These are phyloP conservation scores for Cadophora sp. DNA, from an alignment of 2,329 filamentous ascomycete species.

Conservation along the genomic window DNA sequence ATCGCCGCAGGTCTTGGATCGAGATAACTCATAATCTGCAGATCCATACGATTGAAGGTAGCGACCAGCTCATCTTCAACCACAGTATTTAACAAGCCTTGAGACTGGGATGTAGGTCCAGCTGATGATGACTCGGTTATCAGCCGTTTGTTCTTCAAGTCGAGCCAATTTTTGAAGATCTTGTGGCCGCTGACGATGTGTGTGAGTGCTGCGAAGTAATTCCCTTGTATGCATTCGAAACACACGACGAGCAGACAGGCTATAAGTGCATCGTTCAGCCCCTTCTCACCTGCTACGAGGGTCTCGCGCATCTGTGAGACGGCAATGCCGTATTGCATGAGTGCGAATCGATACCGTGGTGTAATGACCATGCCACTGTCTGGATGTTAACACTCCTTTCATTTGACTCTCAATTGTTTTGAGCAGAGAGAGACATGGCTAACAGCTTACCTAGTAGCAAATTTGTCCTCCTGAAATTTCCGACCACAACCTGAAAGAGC, in stretches of 20 bases:
- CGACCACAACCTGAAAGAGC: conserved; percentile 21
- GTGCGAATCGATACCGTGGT: conserved; percentile 17
- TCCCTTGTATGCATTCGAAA: conserved; percentile 27
- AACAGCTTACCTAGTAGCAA: neutral
- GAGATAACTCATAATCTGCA: conserved; percentile 25
- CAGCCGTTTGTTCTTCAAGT: neutral
- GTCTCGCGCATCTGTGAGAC: conserved; percentile 12
- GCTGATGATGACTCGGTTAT: neutral
- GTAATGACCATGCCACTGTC: conserved; percentile 11
- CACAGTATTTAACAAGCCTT: neutral
- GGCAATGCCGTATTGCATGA: conserved; percentile 11
- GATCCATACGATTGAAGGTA: conserved; percentile 23
- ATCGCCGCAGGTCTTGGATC: conserved; percentile 17
- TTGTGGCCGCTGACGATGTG: conserved; percentile 18
- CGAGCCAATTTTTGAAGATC: conserved; percentile 37
- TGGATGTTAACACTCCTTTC: neutral
- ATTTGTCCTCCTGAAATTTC: conserved; percentile 5
- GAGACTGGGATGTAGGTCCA: neutral
- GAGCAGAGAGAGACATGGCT: neutral
- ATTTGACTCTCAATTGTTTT: neutral
- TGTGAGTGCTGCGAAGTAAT: conserved; percentile 20
- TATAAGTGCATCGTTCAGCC: conserved; percentile 20
- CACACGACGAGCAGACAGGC: conserved; percentile 27
- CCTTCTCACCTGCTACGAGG: conserved; percentile 8
- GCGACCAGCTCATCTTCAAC: conserved; percentile 28